Evolutionary conservation across 495 filamentous ascomycete species (phyloP).

Genomic region (Mytilinidion resinicola): DNA sequence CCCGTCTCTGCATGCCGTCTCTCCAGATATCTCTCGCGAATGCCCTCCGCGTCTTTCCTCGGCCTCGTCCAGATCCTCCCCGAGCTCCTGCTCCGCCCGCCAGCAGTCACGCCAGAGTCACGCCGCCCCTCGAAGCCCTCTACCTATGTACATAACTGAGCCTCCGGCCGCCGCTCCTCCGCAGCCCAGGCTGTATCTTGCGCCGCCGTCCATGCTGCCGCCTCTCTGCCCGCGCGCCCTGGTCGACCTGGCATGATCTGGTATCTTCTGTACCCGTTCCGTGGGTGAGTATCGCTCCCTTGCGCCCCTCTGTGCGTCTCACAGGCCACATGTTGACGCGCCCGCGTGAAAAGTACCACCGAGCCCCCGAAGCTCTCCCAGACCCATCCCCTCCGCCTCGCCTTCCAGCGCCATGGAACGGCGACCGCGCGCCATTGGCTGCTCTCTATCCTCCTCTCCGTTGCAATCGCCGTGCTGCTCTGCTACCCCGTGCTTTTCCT

Average conservation of each 20-base stretch:
- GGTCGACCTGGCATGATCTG: constrained; percentile 32
- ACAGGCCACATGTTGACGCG: constrained; percentile 4
- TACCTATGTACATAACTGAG: neutral
- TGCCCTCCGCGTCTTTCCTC: neutral
- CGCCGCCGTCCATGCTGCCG: neutral
- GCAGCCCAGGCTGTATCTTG: neutral
- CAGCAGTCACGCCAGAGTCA: neutral
- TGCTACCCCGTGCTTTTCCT: constrained; percentile 64
- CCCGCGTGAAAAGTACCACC: constrained; percentile 18
- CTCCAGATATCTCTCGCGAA: too few relatives aligned
- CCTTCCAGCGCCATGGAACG: constrained; percentile 58
- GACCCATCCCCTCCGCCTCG: constrained; percentile 53
- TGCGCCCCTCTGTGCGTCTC: neutral
- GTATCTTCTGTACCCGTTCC: constrained; percentile 59
- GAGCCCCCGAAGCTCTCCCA: constrained; percentile 47
- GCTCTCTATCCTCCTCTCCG: constrained; percentile 56
- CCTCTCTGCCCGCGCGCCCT: neutral
- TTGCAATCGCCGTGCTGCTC: constrained; percentile 54
- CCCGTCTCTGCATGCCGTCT: too few relatives aligned
- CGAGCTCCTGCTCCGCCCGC: neutral
- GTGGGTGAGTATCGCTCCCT: constrained; percentile 46
- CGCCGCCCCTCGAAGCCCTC: neutral
- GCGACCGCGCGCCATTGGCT: constrained; percentile 61
- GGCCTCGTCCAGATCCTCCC: too few relatives aligned
- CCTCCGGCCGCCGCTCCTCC: neutral